phyloP scores from a whole-genome alignment of 345 rosid species.

The Trapa incisa region DNA sequence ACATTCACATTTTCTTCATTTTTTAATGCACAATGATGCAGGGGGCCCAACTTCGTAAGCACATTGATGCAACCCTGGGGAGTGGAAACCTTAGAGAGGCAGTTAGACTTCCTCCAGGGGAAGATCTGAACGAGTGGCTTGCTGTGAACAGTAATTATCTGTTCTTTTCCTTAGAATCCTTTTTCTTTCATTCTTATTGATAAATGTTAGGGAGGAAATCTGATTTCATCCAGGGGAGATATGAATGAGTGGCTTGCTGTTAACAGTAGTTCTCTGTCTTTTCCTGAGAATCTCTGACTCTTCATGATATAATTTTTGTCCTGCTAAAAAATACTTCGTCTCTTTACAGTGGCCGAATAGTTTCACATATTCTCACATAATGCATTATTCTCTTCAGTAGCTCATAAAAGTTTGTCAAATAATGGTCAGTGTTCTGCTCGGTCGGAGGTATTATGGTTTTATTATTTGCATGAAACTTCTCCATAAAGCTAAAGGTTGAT shows the following conservation, averaged over 20 bases:
- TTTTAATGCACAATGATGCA: slow-evolving; percentile 13
- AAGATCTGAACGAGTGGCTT: slow-evolving; percentile 96
- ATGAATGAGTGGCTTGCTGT: background rate
- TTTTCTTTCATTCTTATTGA: background rate
- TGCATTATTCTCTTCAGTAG: background rate
- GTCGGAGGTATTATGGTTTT: background rate
- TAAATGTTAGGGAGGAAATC: background rate
- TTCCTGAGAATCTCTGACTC: too few species aligned
- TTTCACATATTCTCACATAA: background rate
- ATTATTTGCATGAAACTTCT: background rate
- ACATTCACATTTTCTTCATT: background rate
- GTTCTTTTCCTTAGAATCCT: background rate
- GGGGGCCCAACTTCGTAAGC: slow-evolving; percentile 98
- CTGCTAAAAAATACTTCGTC: background rate
- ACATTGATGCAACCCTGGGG: slow-evolving; percentile 94
- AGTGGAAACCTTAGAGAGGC: slow-evolving; percentile 99
- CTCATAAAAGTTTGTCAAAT: background rate
- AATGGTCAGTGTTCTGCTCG: background rate
- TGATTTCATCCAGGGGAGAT: too few species aligned
- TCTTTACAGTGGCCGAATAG: background rate
- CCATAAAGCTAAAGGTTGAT: slow-evolving; percentile 10
- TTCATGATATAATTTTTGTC: background rate
- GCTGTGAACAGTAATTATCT: slow-evolving; percentile 74
- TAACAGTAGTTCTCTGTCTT: too few species aligned
- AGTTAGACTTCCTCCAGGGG: slow-evolving; percentile 97